A percentile compares a stretch with the other conserved stretches of the same genome.
phyloP scores from a whole-genome alignment of 176 grass and related monocot species.

The Canna indica region DNA sequence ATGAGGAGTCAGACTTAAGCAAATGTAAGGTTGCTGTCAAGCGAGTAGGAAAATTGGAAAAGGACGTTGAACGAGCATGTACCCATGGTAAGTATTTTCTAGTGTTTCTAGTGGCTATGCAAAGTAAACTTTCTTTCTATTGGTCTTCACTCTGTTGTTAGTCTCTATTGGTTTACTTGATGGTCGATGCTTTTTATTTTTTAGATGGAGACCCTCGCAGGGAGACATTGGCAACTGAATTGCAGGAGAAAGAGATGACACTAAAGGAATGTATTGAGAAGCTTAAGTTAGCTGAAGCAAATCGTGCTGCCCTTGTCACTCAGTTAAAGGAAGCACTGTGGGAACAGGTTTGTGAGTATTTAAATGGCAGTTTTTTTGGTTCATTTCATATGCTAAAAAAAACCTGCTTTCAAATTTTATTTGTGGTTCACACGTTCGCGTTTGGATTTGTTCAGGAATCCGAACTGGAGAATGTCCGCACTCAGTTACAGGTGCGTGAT shows the following conservation, averaged over 20 bases:
- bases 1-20: slow-evolving; percentile 56
- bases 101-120: neutral
- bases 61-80: slow-evolving; percentile 57
- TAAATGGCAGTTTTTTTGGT: neutral
- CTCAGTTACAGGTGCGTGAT: slow-evolving; percentile 55
- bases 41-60: slow-evolving; percentile 63
- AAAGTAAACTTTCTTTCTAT: neutral
- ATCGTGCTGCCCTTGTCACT: slow-evolving; percentile 52
- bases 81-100: slow-evolving; percentile 42
- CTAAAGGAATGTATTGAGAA: slow-evolving; percentile 73
- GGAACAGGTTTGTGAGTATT: slow-evolving; percentile 58
- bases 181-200: slow-evolving; percentile 28
- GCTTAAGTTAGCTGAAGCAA: slow-evolving; percentile 67
- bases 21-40: slow-evolving; percentile 63
- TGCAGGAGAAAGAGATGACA: slow-evolving; percentile 54
- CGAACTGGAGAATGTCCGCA: slow-evolving; percentile 72
- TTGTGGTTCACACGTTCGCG: neutral
- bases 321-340: slow-evolving; percentile 75
- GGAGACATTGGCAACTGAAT: slow-evolving; percentile 50
- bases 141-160: neutral
- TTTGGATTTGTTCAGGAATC: slow-evolving; percentile 66
- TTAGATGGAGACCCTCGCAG: slow-evolving; percentile 57
- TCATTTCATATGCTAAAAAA: slow-evolving; percentile 6
- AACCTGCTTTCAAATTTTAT: neutral
- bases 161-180: slow-evolving; percentile 24